Percentiles rank a stretch among this genome's conserved stretches.
Evolutionary conservation across 164 flowering plant species (phyloP).

Genomic region (Stephania cephalantha): DNA sequence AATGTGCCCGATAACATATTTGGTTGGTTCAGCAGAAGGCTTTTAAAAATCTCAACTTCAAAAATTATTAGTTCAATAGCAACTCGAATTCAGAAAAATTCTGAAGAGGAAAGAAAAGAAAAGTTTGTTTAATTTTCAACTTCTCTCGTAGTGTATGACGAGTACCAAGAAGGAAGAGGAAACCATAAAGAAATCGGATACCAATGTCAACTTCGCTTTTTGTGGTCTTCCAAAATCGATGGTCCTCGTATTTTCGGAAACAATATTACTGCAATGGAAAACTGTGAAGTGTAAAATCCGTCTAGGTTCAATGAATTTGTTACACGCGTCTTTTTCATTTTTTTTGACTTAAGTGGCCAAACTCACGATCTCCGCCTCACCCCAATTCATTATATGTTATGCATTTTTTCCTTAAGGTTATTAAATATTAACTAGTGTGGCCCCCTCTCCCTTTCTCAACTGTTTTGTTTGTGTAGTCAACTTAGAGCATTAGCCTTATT

Average conservation of each 20-base stretch:
- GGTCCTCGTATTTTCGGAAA: not conserved
- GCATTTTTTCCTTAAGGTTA: too few relatives aligned
- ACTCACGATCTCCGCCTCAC: too few relatives aligned
- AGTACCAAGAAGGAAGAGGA: not conserved
- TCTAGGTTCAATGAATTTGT: constrained; percentile 3
- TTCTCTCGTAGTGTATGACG: not conserved
- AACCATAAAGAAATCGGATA: too few relatives aligned
- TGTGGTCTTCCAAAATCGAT: not conserved
- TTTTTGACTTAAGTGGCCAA: not conserved
- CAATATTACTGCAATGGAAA: not conserved
- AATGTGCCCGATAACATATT: not conserved
- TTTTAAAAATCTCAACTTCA: not conserved
- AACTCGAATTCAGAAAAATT: not conserved
- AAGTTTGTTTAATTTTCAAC: not conserved
- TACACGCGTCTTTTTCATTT: not conserved
- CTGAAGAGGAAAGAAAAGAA: not conserved
- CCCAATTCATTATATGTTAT: too few relatives aligned
- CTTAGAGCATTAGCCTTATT: too few relatives aligned
- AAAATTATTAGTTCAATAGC: not conserved
- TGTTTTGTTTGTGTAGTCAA: too few relatives aligned
- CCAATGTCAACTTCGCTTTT: not conserved
- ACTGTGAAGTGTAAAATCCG: not conserved
- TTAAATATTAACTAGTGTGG: too few relatives aligned
- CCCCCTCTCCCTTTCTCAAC: too few relatives aligned
- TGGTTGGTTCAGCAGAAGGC: not conserved